Evolutionary conservation across 2,329 filamentous ascomycete species (phyloP), one percentile per base, ranked within the genome.

Genomic region (Fusarium odoratissimum): DNA sequence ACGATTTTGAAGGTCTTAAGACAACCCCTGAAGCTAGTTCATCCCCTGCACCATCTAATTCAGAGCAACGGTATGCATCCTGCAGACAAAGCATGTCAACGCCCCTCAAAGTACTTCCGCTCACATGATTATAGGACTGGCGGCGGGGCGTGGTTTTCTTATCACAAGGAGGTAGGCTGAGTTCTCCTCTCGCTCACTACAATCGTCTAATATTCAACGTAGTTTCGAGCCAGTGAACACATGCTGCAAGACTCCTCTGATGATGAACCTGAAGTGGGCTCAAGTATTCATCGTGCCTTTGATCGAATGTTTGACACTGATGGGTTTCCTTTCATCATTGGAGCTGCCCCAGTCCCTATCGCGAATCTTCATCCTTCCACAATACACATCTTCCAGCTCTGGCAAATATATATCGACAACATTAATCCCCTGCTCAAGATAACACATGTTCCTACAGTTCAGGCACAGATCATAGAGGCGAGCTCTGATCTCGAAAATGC

Each of bases 381-480:
- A 30, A 86, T 90, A 25, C 88, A 90, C 64, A 90, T 91, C 59
- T 87, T 91, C 66, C 86, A 89, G 72, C 83, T 91, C 23, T 93
- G 91, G 91, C 91, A 93, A 79, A 85, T 89, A 21, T 93, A 92
- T 76, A 85, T 93, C 45, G 88, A 90, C 70, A 92, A 92, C 74
- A 88, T 93, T 73, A 90, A 93, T 73, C 90, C 91, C 0, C 78
- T 94, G 10, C 83, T 92, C 51, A 93, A 92, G 76, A 84, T 93
- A 62, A 91, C 89, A 0, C 91, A 93, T 76, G 87, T 89, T 0
- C 90, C 91, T 1, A 92, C 87, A 3, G 81, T 93, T 2, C 91
- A 93, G 77, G 83, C 82, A n/a, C 87, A 87, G 58, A 87, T 93
- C 42, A 87, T 93, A 56, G 88, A 91, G 64, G 90, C 90, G 12